Base-by-base conservation (phyloP, 1,139 yeast genomes). In the Nakaseomyces uthaithaninus region DNA sequence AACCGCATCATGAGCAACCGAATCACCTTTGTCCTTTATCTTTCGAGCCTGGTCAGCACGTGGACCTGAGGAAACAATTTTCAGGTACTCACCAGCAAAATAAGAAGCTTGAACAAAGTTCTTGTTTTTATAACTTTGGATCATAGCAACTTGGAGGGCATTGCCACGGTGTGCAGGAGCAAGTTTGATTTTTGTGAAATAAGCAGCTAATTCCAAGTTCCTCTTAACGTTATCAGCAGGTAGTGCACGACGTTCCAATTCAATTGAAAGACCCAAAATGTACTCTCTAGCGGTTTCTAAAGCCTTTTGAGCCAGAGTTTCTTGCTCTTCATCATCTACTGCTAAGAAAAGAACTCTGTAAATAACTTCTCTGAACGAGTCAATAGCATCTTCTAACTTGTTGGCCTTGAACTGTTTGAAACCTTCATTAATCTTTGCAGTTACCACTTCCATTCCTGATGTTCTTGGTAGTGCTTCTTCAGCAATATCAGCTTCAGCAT, bases 61-160 rank as follows among this genome's bases (percentile, higher is more conserved):
- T 34, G 89, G 73, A 18, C 95, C 95, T 15, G 74, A 61, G 1
- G 80, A 57, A 40, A 76, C 74, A 42, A 86, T 69, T 52, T 75
- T 72, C 57, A 93, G 69, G 55, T 84, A 80, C 63, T 86, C 89
- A 25, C 74, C 71, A 1, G 98, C 98, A 69, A 93, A 93, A 57
- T 79, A 79, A 7, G 95, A 78, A 1, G 98, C 96, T 50, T 85
- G 76, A 7, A 89, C 82, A 65, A 66, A 89, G 65, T 93, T 91
- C 63, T 87, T 87, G 60, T 81, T 72, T 58, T 83, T 84, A 71
- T 84, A 86, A 27, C 93, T 77, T 66, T 85, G 94, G 39, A 84
- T 77, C 94, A 91, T 84, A 30, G 99, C 98, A 45, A 87, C 95
- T 61, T 86, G 93, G 54, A 87, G 71, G 9, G 98, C 96, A 57